Evolutionary conservation across 192 early-diverging fungal species (phyloP).

Genomic region (Podochytrium sp.): DNA sequence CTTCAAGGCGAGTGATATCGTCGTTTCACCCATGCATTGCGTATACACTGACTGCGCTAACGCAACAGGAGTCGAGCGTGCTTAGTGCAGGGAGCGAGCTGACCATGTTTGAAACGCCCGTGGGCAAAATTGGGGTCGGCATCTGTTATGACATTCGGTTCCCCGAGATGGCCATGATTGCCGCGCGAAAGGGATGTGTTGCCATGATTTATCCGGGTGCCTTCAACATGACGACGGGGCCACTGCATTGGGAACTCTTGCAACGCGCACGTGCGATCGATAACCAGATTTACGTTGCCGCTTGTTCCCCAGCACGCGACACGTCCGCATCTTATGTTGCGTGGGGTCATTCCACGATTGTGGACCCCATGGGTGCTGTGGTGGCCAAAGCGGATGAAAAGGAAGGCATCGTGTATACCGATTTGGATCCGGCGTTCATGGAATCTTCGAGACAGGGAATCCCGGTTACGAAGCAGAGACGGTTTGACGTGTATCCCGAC

Average conservation of each 20-base stretch:
- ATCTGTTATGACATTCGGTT: constrained; percentile 99
- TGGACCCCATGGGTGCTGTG: constrained; percentile 80
- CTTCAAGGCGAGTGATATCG: too few relatives aligned
- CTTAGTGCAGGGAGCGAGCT: constrained; percentile 74
- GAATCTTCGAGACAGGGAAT: constrained; percentile 70
- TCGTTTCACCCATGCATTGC: too few relatives aligned
- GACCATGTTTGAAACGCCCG: constrained; percentile 79
- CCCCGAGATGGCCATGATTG: constrained; percentile 95
- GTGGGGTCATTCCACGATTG: constrained; percentile 92
- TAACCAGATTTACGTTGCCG: constrained; percentile 92
- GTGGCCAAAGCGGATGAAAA: constrained; percentile 74
- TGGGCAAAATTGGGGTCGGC: constrained; percentile 86
- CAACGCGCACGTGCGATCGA: constrained; percentile 85
- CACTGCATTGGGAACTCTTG: constrained; percentile 93
- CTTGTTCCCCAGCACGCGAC: constrained; percentile 96
- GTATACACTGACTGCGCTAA: too few relatives aligned
- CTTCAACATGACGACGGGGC: constrained; percentile 95
- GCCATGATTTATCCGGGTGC: constrained; percentile 97
- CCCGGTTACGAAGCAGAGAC: constrained; percentile 78
- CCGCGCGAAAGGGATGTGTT: constrained; percentile 82
- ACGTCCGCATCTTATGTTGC: constrained; percentile 75
- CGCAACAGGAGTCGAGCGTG: constrained; percentile 86
- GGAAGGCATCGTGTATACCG: constrained; percentile 82
- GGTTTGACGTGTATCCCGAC: constrained; percentile 91
- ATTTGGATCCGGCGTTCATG: constrained; percentile 68